Percentiles rank a stretch among this genome's conserved stretches.
phyloP scores from a whole-genome alignment of 2,329 filamentous ascomycete genomes.

The Coniella vitis region DNA sequence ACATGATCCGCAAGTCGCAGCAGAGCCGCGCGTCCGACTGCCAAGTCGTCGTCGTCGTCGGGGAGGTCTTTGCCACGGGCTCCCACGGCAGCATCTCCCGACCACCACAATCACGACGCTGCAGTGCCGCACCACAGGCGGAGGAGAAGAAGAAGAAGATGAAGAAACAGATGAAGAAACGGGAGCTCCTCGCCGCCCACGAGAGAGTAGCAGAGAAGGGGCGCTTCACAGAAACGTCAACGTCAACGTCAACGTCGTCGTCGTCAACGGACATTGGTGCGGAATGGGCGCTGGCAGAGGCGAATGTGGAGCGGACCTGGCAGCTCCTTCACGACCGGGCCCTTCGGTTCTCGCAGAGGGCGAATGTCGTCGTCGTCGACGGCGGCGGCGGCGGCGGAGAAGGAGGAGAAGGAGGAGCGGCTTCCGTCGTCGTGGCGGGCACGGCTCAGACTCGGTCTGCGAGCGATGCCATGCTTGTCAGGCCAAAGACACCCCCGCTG shows the following conservation, averaged over 20 bases:
- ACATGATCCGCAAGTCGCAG: constrained; percentile 19
- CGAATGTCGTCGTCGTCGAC: too few relatives aligned
- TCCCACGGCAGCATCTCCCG: too few relatives aligned
- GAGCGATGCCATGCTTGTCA: neutral
- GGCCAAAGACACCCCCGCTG: constrained; percentile 12
- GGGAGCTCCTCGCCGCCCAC: neutral
- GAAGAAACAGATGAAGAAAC: too few relatives aligned
- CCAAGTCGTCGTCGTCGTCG: neutral
- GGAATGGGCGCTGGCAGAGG: constrained; percentile 9
- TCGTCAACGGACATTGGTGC: neutral
- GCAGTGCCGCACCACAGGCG: too few relatives aligned
- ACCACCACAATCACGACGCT: too few relatives aligned
- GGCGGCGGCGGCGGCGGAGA: too few relatives aligned
- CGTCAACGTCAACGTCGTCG: too few relatives aligned
- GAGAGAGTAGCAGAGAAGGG: neutral
- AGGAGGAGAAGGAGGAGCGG: too few relatives aligned
- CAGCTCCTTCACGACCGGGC: constrained; percentile 6
- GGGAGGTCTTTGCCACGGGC: neutral
- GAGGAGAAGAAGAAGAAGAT: too few relatives aligned
- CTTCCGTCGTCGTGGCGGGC: neutral
- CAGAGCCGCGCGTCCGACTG: constrained; percentile 18
- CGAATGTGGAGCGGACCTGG: constrained; percentile 8
- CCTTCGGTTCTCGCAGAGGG: neutral
- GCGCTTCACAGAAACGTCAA: neutral
- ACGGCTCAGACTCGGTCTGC: neutral